Evolutionary conservation across 1,284 basidiomycete genomes (phyloP).

Genomic region (Ganoderma resinaceum): DNA sequence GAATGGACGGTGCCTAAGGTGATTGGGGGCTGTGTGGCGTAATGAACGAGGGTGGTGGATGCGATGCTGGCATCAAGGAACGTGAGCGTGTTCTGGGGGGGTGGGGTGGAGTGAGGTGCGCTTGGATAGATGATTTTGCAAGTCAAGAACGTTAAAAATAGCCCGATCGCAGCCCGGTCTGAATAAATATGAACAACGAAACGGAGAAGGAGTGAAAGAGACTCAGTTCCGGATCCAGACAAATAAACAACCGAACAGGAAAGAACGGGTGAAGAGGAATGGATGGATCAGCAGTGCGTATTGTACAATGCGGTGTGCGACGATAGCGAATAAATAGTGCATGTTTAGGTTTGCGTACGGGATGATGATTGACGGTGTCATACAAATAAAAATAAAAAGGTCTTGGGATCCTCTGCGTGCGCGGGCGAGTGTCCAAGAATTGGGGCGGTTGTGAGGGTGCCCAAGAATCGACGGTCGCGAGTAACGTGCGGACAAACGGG

Average conservation of each 20-base stretch:
- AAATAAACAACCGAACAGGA: conserved; percentile 6
- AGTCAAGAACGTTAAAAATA: neutral
- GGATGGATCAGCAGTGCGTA: conserved; percentile 28
- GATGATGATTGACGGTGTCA: conserved; percentile 7
- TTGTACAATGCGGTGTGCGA: conserved; percentile 30
- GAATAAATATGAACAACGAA: conserved; percentile 16
- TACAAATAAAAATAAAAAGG: conserved; percentile 1
- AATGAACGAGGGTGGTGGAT: conserved; percentile 1
- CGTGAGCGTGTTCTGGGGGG: neutral
- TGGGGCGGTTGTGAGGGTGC: neutral
- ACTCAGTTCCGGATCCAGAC: conserved; percentile 5
- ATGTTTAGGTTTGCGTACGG: conserved; percentile 15
- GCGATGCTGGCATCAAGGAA: neutral
- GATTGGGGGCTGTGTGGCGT: neutral
- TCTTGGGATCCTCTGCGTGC: neutral
- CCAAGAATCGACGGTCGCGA: neutral
- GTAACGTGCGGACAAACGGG: neutral
- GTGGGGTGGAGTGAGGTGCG: neutral
- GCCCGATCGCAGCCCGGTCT: neutral
- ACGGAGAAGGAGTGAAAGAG: neutral
- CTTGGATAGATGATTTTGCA: neutral
- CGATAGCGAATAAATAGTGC: conserved; percentile 30
- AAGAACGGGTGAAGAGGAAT: conserved; percentile 10
- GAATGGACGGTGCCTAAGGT: neutral
- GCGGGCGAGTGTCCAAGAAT: neutral